Evolutionary conservation across 83 land plant genomes (phyloP).

Genomic region (Isoetes engelmannii): DNA sequence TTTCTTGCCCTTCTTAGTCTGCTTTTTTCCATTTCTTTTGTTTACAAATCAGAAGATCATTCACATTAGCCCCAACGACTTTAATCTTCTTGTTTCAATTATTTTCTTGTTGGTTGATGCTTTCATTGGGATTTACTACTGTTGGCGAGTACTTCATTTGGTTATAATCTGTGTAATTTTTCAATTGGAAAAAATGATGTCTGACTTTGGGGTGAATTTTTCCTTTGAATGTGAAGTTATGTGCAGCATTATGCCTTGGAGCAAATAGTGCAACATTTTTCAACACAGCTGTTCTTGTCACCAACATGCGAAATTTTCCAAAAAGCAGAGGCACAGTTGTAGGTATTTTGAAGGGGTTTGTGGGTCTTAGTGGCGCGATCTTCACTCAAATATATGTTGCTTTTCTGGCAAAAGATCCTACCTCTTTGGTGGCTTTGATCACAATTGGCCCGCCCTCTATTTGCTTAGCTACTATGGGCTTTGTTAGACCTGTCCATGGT

Average conservation of each 20-base stretch:
- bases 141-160: background rate
- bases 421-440: conserved; percentile 40
- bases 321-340: conserved; percentile 51
- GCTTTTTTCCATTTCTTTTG: background rate
- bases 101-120: background rate
- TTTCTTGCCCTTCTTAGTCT: background rate
- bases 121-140: background rate
- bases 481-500: conserved; percentile 48
- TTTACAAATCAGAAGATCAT: background rate
- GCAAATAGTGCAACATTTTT: conserved; percentile 73
- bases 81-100: background rate
- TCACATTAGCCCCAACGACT: background rate
- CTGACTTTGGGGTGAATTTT: background rate
- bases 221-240: conserved; percentile 40
- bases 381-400: conserved; percentile 49
- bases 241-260: conserved; percentile 40
- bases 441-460: conserved; percentile 45
- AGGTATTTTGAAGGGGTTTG: conserved; percentile 57
- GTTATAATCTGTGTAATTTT: background rate
- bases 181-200: background rate
- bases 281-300: conserved; percentile 60
- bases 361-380: conserved; percentile 63
- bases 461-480: conserved; percentile 46
- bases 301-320: conserved; percentile 63
- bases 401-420: conserved; percentile 37